These are phyloP conservation scores for Multifurca ochricompacta DNA, from an alignment of 768 basidiomycete genomes.

Conservation along the genomic window DNA sequence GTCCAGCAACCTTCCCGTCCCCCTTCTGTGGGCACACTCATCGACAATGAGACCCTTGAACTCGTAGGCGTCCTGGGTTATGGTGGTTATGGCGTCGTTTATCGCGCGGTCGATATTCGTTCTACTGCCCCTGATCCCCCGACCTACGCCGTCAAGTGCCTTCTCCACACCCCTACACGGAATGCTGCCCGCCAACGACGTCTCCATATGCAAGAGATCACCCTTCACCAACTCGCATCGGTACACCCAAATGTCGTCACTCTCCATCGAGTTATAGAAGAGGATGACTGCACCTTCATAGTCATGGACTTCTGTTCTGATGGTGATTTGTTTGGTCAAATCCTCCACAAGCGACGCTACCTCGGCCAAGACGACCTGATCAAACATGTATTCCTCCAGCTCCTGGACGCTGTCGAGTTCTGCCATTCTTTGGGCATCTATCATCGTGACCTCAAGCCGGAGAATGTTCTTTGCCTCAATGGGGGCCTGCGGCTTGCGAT, in stretches of 20 bases:
- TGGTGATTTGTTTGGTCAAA: constrained; percentile 90
- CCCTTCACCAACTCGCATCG: constrained; percentile 66
- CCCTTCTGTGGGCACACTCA: constrained; percentile 61
- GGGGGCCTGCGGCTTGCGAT: constrained; percentile 71
- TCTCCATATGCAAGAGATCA: constrained; percentile 82
- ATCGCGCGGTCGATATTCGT: constrained; percentile 65
- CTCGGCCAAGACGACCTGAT: constrained; percentile 80
- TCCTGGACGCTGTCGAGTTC: constrained; percentile 89
- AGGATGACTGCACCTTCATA: constrained; percentile 74
- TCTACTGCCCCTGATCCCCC: constrained; percentile 32
- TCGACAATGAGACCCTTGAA: constrained; percentile 77
- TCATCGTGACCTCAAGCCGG: constrained; percentile 96
- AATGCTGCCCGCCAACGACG: constrained; percentile 50
- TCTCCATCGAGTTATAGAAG: constrained; percentile 82
- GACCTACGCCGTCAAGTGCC: constrained; percentile 89
- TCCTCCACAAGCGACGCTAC: constrained; percentile 68
- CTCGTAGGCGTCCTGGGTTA: constrained; percentile 83
- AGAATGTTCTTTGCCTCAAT: constrained; percentile 86
- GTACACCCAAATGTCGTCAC: constrained; percentile 79
- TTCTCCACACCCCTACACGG: constrained; percentile 46
- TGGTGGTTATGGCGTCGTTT: constrained; percentile 94
- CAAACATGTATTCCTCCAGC: constrained; percentile 84
- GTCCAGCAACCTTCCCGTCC: constrained; percentile 31
- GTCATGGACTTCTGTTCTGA: constrained; percentile 90
- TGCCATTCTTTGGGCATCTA: constrained; percentile 89